Base-by-base conservation (phyloP, 768 basidiomycete genomes). In the Termitomyces sp. region DNA sequence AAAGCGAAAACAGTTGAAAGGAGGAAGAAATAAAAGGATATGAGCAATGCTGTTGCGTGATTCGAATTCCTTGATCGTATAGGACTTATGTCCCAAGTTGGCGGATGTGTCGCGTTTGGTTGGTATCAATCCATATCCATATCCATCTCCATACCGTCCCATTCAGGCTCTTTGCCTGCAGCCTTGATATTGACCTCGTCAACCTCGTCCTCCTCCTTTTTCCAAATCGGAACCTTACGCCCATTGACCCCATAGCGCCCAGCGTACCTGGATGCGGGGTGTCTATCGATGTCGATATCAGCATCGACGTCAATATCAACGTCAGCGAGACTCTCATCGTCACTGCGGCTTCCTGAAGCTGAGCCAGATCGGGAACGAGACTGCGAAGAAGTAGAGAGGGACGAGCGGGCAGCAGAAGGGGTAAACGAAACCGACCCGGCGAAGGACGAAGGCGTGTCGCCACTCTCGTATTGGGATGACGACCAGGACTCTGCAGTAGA, bases 141-240 rank as follows among this genome's bases (percentile, higher is more conserved):
- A 55, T 87, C 89, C 84, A 90, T 88, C 58, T 85, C 84, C 77
- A 82, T 79, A 5, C 82, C 84, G 50, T 84, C 82, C 84, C 84
- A 85, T 57, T 66, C 64, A 24, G 70, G 64, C 47, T 64, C 79
- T 64, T 63, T 64, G 58, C 64, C 62, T 56, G 53, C 39, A 44
- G 61, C 53, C 59, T 51, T 62, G 44, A 57, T 62, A 57, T 67
- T 68, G 59, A 75, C 75, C 63, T 81, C 84, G 30, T 78, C 78
- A 12, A 47, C 34, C 56, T 76, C 81, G 22, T 77, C 80, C 4
- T 79, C 79, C 56, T 78, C 80, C 45, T 67, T 68, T 71, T 76
- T 76, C 77, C 72, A 73, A 45, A 57, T 51, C 56, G 63, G 61
- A 59, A 68, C 56, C 30, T 68, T 64, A 36, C 64, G 64, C 4